phyloP scores from a whole-genome alignment of 441 rosid genomes.

The Adansonia rubrostipa region DNA sequence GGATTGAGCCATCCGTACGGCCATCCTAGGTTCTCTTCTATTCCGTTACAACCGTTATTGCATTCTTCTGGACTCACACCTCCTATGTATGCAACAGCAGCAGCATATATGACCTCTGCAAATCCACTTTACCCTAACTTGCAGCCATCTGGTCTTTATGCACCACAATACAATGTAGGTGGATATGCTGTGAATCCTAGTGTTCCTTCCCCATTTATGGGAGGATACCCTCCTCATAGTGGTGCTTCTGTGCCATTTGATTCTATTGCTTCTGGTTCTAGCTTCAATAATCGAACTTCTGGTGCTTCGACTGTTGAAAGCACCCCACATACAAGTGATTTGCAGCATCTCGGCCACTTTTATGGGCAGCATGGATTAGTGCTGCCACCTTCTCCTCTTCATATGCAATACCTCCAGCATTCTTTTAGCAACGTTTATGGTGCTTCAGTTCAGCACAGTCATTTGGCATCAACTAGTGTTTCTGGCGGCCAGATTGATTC shows the following conservation, averaged over 20 bases:
- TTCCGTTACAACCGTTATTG: slow-evolving; percentile 52
- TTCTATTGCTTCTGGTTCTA: slow-evolving; percentile 46
- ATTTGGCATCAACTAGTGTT: slow-evolving; percentile 36
- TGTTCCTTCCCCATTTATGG: slow-evolving; percentile 51
- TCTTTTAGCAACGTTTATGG: slow-evolving; percentile 51
- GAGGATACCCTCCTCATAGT: slow-evolving; percentile 63
- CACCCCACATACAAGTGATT: slow-evolving; percentile 38
- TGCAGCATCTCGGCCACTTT: slow-evolving; percentile 45
- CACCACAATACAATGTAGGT: slow-evolving; percentile 56
- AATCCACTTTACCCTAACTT: slow-evolving; percentile 63
- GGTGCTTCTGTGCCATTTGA: slow-evolving; percentile 57
- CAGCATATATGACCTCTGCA: slow-evolving; percentile 61
- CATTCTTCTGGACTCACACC: slow-evolving; percentile 59
- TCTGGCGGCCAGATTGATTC: slow-evolving; percentile 45
- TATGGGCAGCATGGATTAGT: slow-evolving; percentile 55
- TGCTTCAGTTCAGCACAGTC: slow-evolving; percentile 49
- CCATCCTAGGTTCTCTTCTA: slow-evolving; percentile 45
- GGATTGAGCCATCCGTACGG: slow-evolving; percentile 47
- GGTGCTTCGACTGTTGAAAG: slow-evolving; percentile 51
- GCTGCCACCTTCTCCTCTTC: slow-evolving; percentile 58
- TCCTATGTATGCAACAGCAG: slow-evolving; percentile 56
- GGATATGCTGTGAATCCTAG: slow-evolving; percentile 55
- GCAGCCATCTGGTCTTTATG: slow-evolving; percentile 61
- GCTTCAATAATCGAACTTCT: slow-evolving; percentile 48
- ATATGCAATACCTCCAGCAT: slow-evolving; percentile 59